A percentile compares a stretch with the other conserved stretches of the same genome.
These are phyloP conservation scores for Tricholoma matsutake DNA, from an alignment of 768 basidiomycete species.

Conservation along the genomic window DNA sequence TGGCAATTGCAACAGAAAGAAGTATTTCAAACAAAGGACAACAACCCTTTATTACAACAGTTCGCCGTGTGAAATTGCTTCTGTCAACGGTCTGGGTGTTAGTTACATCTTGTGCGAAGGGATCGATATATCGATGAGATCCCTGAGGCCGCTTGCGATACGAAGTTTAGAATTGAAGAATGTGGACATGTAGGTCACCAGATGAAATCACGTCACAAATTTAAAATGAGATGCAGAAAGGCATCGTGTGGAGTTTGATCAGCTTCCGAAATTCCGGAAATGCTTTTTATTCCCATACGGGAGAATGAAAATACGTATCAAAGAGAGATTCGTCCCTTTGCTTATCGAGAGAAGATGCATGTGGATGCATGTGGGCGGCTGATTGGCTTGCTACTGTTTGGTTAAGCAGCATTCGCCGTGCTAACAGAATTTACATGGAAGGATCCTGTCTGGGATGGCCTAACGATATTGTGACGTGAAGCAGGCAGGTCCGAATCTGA, in stretches of 20 bases:
- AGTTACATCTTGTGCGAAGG: no score
- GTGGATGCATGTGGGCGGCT: neutral
- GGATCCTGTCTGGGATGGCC: neutral
- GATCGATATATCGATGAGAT: neutral
- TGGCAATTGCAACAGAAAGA: neutral
- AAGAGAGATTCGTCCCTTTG: neutral
- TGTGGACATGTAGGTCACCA: neutral
- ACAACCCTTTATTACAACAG: neutral
- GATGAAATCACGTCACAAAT: neutral
- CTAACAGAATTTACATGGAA: neutral
- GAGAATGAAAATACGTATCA: neutral
- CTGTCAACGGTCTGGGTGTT: neutral
- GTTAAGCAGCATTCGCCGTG: neutral
- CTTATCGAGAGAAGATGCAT: neutral
- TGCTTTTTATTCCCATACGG: neutral
- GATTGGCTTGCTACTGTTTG: neutral
- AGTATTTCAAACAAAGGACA: neutral
- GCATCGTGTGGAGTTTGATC: neutral
- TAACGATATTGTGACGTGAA: neutral
- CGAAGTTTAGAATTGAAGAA: neutral
- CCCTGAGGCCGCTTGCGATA: neutral
- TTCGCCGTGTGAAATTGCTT: neutral
- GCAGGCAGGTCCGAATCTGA: neutral
- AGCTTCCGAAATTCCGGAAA: neutral
- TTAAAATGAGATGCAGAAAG: neutral